These are phyloP conservation scores for Fusarium nisikadoi DNA, from an alignment of 2,329 filamentous ascomycete genomes.

Conservation along the genomic window DNA sequence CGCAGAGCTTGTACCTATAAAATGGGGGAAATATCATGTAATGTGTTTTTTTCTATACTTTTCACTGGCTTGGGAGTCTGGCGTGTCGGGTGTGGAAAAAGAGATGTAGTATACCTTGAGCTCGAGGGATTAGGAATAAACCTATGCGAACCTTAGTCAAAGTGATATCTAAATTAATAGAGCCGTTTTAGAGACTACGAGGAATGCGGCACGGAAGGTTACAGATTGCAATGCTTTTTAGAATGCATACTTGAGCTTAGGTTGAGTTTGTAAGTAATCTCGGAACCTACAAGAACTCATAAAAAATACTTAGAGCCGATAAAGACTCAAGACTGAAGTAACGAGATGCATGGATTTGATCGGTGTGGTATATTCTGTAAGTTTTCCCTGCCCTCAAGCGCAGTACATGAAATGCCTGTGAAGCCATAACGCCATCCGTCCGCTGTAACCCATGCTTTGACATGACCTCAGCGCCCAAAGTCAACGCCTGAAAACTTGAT, in stretches of 20 bases:
- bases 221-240: neutral
- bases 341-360: neutral
- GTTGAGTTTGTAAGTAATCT: neutral
- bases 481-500: slow-evolving; percentile 53
- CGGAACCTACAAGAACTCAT: neutral
- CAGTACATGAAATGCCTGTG: slow-evolving; percentile 6
- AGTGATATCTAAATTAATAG: slow-evolving; percentile 26
- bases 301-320: neutral
- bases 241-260: neutral
- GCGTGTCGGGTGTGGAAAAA: slow-evolving; percentile 33
- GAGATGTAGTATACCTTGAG: slow-evolving; percentile 24
- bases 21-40: neutral
- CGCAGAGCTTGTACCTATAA: slow-evolving; percentile 91
- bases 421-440: slow-evolving; percentile 5
- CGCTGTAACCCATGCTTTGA: neutral
- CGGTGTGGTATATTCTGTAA: neutral
- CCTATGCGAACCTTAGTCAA: slow-evolving; percentile 25
- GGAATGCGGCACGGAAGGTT: neutral
- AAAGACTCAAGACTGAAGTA: neutral
- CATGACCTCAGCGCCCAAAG: neutral
- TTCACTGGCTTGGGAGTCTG: slow-evolving; percentile 41
- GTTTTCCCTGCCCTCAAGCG: rapidly evolving
- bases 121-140: slow-evolving; percentile 32
- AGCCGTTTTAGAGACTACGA: neutral
- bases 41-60: slow-evolving; percentile 40